Evolutionary conservation across 2,329 filamentous ascomycete genomes (phyloP).

Genomic region (Alternaria consortialis): DNA sequence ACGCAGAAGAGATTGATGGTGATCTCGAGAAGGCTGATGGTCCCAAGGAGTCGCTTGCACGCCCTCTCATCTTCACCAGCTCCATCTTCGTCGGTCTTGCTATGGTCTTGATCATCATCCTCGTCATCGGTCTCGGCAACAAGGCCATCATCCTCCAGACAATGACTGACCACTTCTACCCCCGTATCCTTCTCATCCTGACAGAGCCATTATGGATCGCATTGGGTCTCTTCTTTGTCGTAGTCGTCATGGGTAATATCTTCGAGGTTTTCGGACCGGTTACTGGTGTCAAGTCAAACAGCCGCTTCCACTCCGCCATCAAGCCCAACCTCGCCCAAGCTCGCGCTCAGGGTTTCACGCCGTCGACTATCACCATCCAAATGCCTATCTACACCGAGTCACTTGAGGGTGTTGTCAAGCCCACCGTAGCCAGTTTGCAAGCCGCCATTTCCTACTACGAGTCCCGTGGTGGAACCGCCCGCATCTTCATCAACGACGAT

Average conservation of each 20-base stretch:
- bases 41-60: slow-evolving; percentile 53
- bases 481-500: slow-evolving; percentile 73
- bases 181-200: slow-evolving; percentile 63
- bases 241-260: slow-evolving; percentile 22
- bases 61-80: slow-evolving; percentile 61
- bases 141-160: slow-evolving; percentile 63
- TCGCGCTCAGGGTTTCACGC: slow-evolving; percentile 65
- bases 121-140: slow-evolving; percentile 65
- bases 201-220: slow-evolving; percentile 58
- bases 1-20: slow-evolving; percentile 31
- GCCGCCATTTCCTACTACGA: slow-evolving; percentile 64
- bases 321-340: slow-evolving; percentile 53
- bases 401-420: slow-evolving; percentile 74
- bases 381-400: slow-evolving; percentile 89
- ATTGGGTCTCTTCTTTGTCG: slow-evolving; percentile 58
- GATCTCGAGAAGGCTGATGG: slow-evolving; percentile 41
- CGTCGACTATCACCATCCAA: slow-evolving; percentile 77
- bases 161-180: slow-evolving; percentile 61
- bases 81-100: slow-evolving; percentile 63
- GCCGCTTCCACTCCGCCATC: slow-evolving; percentile 76
- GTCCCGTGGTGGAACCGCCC: slow-evolving; percentile 67
- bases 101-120: slow-evolving; percentile 62
- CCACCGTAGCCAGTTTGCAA: slow-evolving; percentile 78
- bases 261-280: slow-evolving; percentile 76
- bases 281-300: slow-evolving; percentile 75